Evolutionary conservation across 1,284 basidiomycete species (phyloP), one percentile per base, ranked within the genome.

Genomic region (Xanthoconium separans): DNA sequence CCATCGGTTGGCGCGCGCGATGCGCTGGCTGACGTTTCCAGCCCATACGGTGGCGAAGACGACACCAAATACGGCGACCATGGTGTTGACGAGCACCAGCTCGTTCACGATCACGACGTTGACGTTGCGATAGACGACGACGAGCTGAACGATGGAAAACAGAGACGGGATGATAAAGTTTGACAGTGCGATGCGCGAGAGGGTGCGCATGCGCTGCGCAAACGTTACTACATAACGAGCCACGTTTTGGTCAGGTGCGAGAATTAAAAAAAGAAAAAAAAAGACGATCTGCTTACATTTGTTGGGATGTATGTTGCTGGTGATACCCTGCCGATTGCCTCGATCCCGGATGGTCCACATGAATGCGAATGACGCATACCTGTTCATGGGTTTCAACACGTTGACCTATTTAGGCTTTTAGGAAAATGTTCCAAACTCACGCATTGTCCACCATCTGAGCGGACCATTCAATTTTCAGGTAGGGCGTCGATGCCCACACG

Each of bases 391-490:
- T 43, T 50, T 53, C 34, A 47, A 37, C 47, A 12, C 15, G 34
- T 29, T 6, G 12, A 31, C 22, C 10, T 20, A 39, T 11, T 5
- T 9, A 20, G 16, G 18, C 18, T n/a, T 2, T 15, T 20, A 6
- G 11, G 24, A 13, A 34, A 29, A 16, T 1, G 2, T 4, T 18
- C 24, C 22, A n/a, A 5, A 44, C 68, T 55, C 39, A 70, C 68
- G 59, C 57, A 18, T 72, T 72, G 45, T 71, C 68, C 4, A 62
- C 47, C 41, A 69, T 31, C 53, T 70, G 69, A 16, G 60, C 51
- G n/a, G 56, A 60, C 71, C 71, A 73, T 53, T 70, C 71, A 2
- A 72, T 70, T 47, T 72, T 72, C 9, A 72, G 50, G 47, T 63
- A 72, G 4, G 65, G 71, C 4, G 51, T 58, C 12, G 56, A 30